Percentiles rank a stretch among this genome's conserved stretches.
Evolutionary conservation across 2,329 filamentous ascomycete species (phyloP).

Genomic region (Alternaria ventricosa): DNA sequence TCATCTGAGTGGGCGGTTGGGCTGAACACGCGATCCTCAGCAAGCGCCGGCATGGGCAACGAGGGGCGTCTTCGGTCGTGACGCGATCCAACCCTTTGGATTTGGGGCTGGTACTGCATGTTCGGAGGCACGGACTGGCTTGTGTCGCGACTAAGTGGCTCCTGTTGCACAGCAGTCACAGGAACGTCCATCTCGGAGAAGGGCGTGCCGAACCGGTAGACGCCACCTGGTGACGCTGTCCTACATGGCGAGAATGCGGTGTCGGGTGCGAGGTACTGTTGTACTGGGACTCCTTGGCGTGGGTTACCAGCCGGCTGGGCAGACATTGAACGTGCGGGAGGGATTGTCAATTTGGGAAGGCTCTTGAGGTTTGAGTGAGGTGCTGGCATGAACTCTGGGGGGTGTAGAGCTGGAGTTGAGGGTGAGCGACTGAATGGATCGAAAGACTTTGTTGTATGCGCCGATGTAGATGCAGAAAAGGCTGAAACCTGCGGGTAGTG

Average conservation of each 20-base stretch:
- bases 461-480: conserved; percentile 46
- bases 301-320: conserved; percentile 38
- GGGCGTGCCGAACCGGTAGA: conserved; percentile 82
- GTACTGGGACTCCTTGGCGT: conserved; percentile 31
- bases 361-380: conserved; percentile 60
- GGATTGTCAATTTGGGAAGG: conserved; percentile 65
- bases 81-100: conserved; percentile 54
- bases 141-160: conserved; percentile 75
- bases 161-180: conserved; percentile 72
- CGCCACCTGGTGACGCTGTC: conserved; percentile 62
- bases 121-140: conserved; percentile 94
- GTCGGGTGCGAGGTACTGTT: conserved; percentile 40
- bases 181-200: conserved; percentile 92
- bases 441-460: conserved; percentile 40
- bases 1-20: conserved; percentile 44
- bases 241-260: conserved; percentile 56
- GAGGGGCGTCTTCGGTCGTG: conserved; percentile 67
- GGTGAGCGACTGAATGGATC: conserved; percentile 27
- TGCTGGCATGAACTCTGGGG: conserved; percentile 50
- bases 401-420: conserved; percentile 44
- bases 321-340: conserved; percentile 50
- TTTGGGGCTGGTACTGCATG: conserved; percentile 75
- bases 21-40: conserved; percentile 65
- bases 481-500: conserved; percentile 39
- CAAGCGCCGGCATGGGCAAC: conserved; percentile 72